Evolutionary conservation across 108 stramenopile genomes (phyloP).

Genomic region (Aurantiochytrium sp.): DNA sequence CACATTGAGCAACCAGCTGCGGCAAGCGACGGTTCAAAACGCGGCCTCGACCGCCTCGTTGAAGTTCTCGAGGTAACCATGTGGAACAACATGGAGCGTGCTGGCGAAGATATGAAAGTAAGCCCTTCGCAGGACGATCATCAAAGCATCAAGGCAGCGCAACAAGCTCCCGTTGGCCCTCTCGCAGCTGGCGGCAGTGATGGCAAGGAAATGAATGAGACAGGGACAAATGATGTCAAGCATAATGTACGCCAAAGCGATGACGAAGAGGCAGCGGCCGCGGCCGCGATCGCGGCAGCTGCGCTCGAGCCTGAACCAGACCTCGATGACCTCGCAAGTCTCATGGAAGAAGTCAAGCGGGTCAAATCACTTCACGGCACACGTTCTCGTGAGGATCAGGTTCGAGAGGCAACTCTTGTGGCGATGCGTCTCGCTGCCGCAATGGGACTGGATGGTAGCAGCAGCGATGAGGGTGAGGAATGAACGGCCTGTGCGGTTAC

Average conservation of each 20-base stretch:
- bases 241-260: background rate
- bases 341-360: background rate
- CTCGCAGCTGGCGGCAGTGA: no score
- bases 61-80: background rate
- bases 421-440: background rate
- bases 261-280: background rate
- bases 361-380: background rate
- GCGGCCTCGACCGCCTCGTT: background rate
- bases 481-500: no score
- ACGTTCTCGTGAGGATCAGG: background rate
- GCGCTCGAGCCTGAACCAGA: background rate
- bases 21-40: background rate
- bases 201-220: no score
- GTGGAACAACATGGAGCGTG: background rate
- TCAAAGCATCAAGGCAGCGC: no score
- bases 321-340: background rate
- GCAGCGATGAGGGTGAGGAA: background rate
- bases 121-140: no score
- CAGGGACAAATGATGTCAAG: no score
- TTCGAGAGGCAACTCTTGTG: background rate
- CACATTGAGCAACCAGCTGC: background rate
- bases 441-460: background rate
- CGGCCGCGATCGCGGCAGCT: background rate
- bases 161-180: no score
- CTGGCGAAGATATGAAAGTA: no score